Base-by-base conservation (phyloP, 371 early-diverging fungal genomes). In the Mortierella sp. region DNA sequence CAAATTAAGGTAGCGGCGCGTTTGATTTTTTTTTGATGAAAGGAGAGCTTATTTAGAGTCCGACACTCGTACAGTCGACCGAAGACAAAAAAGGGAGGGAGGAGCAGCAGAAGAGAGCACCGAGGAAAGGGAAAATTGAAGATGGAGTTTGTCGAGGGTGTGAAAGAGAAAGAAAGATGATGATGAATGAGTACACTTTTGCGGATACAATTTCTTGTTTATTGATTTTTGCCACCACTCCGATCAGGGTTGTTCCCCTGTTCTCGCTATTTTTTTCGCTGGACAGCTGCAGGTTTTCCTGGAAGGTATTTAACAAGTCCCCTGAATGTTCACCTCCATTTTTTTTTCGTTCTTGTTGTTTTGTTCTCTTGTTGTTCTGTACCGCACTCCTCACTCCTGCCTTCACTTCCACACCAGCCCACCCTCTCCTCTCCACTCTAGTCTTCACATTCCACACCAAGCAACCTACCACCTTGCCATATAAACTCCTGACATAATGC, bases 401-500 rank as follows among this genome's bases (percentile, higher is more conserved):
- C 24, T 14, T 29, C 43, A 31, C 13, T 7, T 22, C 26, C 13
- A 6, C 41, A 39, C n/a, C 22, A 19, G 16, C 34, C 9, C 13
- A 8, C 40, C 14, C 37, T 11, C 4, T 11, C 1, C 64, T n/a
- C 39, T 14, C 7, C 37, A 5, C 9, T 31, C 44, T 64, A 24
- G n/a, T 40, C 14, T 43, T 29, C 26, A 29, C 40, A 8, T 4
- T 29, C 41, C 22, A n/a, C n/a, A n/a, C n/a, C n/a, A n/a, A n/a
- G n/a, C n/a, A n/a, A n/a, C 24, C 19, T 64, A n/a, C 11, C 19
- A n/a, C 34, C 39, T 43, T 26, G 39, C 29, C 24, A 29, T 43
- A 26, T 45, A 4, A 3, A 55, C 26, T 4, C 52, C 3, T 11
- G 10, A 34, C 64, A 37, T 52, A 22, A 77, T 77, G 77, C 77